phyloP scores from a whole-genome alignment of 306 rosid species.

The Neltuma alba region DNA sequence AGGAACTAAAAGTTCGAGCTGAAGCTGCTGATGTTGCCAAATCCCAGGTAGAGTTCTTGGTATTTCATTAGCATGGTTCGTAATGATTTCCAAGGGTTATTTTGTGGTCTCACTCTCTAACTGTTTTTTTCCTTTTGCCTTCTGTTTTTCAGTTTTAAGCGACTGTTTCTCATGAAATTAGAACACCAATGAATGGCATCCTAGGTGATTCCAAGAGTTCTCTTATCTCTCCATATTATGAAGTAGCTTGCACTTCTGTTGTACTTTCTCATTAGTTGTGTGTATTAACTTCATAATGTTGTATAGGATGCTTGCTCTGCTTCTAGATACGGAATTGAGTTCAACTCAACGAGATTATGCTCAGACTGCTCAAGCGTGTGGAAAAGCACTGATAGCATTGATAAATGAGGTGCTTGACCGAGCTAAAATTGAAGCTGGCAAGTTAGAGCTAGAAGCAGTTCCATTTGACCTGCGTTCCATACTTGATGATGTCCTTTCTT shows the following conservation, averaged over 20 bases:
- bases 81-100: slow-evolving; percentile 29
- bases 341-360: slow-evolving; percentile 96
- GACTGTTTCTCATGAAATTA: slow-evolving; percentile 96
- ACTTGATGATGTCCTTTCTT: slow-evolving; percentile 94
- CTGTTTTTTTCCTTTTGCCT: slow-evolving; percentile 7
- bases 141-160: slow-evolving; percentile 80
- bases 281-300: slow-evolving; percentile 31
- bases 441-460: slow-evolving; percentile 94
- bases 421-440: slow-evolving; percentile 97
- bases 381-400: slow-evolving; percentile 87
- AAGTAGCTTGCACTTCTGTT: neutral
- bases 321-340: slow-evolving; percentile 83
- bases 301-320: slow-evolving; percentile 97
- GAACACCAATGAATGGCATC: slow-evolving; percentile 99
- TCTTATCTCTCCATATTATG: slow-evolving; percentile 10
- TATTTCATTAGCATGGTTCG: slow-evolving; percentile 26
- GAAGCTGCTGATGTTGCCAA: slow-evolving; percentile 98
- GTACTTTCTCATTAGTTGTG: slow-evolving; percentile 21
- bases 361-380: slow-evolving; percentile 96
- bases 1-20: slow-evolving; percentile 72
- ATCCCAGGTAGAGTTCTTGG: slow-evolving; percentile 72
- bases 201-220: slow-evolving; percentile 58
- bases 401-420: slow-evolving; percentile 98
- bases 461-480: slow-evolving; percentile 89
- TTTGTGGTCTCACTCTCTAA: slow-evolving; percentile 30